Evolutionary conservation across 768 basidiomycete genomes (phyloP).

Genomic region (Russula virescens): DNA sequence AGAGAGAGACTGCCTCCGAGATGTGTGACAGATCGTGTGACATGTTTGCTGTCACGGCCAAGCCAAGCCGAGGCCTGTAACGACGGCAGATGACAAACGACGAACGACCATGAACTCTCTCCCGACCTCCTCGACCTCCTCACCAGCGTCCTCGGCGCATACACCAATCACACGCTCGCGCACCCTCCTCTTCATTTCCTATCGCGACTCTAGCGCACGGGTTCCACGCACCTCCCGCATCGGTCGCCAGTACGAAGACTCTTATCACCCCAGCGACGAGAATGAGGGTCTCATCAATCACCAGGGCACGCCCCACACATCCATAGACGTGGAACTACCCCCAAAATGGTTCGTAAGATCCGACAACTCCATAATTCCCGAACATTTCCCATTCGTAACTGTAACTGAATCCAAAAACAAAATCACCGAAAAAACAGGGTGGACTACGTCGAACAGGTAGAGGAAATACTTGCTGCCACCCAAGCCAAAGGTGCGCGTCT

Average conservation of each 20-base stretch:
- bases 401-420: too few relatives aligned
- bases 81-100: background rate
- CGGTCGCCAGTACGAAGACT: slow-evolving; percentile 42
- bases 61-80: background rate
- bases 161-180: slow-evolving; percentile 68
- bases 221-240: slow-evolving; percentile 37
- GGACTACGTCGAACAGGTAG: slow-evolving; percentile 85
- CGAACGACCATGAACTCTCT: slow-evolving; percentile 20
- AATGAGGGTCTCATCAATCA: slow-evolving; percentile 56
- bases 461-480: slow-evolving; percentile 63
- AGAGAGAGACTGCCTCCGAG: too few relatives aligned
- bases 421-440: slow-evolving; percentile 51
- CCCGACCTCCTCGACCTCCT: slow-evolving; percentile 30
- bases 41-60: background rate
- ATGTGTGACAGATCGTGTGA: background rate
- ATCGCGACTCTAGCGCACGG: slow-evolving; percentile 69
- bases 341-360: slow-evolving; percentile 68
- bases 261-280: slow-evolving; percentile 51
- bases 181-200: slow-evolving; percentile 90
- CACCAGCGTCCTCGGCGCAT: slow-evolving; percentile 29
- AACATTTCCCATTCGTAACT: slow-evolving; percentile 26
- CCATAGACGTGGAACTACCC: slow-evolving; percentile 59
- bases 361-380: slow-evolving; percentile 11
- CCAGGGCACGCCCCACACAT: slow-evolving; percentile 42
- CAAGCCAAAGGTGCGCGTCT: slow-evolving; percentile 69